Base-by-base conservation (phyloP, 2,329 filamentous ascomycete genomes). In the Chaetomium globosum region DNA sequence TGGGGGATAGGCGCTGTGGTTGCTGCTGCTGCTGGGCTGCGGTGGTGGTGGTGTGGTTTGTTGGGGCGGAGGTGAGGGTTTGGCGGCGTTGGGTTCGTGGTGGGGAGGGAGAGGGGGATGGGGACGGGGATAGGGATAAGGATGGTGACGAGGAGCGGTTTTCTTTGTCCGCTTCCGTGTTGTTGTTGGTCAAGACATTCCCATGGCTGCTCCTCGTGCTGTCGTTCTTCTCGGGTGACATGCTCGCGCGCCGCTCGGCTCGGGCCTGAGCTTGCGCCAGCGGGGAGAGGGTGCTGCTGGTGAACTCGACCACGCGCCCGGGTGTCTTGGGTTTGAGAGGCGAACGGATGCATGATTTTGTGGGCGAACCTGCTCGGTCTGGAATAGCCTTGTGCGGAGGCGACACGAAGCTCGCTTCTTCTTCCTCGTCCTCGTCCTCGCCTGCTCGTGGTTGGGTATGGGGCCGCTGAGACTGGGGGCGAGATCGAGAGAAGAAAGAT, bases 291-390 rank as follows among this genome's bases (percentile, higher is more conserved):
- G 80, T 80, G 72, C 78, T 83, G 73, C 80, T 82, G 0, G 81
- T 82, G 68, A 87, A 87, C 64, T 85, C 83, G 16, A 87, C 85
- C 0, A 87, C 82, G 0, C 83, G 81, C 4, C 85, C 85, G 0
- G 83, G 83, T 2, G 83, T 86, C 67, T 81, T 85, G 3, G 83
- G 81, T 70, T 87, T 87, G 21, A 85, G 72, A 0, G 84, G 83
- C 4, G 85, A 85, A 21, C 85, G 81, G 28, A 87, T 74, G 68
- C 80, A 83, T 0, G 85, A 87, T 71, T 87, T 87, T 9, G 75
- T 78, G 0, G 85, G 85, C 1, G 84, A 87, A 4, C 81, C 80
- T n/a, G 80, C 78, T 66, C 79, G 81, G 59, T 81, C 78, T 13
- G 84, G 83, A 3, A 81, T 75, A 2, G 82, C 81, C 7, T 81